phyloP scores from a whole-genome alignment of 306 rosid species.

The Pachyrhizus erosus region DNA sequence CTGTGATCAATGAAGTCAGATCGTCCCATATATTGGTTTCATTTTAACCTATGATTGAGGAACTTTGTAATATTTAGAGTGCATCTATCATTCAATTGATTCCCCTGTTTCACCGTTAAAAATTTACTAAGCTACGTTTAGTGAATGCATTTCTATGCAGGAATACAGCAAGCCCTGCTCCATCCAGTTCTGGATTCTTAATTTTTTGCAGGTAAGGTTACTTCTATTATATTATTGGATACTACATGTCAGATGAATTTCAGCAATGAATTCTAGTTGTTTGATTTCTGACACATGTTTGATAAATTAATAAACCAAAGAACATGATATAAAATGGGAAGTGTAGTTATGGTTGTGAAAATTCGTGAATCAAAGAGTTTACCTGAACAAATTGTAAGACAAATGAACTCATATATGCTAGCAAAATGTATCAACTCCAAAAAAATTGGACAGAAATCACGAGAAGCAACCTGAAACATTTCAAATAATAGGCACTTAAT shows the following conservation, averaged over 20 bases:
- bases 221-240: not conserved
- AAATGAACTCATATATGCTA: not conserved
- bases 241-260: not conserved
- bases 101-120: not conserved
- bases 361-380: not conserved
- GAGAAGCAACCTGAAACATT: not conserved
- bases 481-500: not conserved
- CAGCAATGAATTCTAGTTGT: not conserved
- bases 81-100: not conserved
- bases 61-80: not conserved
- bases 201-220: slow-evolving; percentile 70
- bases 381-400: not conserved
- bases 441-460: not conserved
- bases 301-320: too few species aligned
- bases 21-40: not conserved
- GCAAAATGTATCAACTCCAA: not conserved
- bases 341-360: not conserved
- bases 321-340: too few species aligned
- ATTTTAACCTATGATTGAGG: not conserved
- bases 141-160: slow-evolving; percentile 53
- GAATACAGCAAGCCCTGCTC: slow-evolving; percentile 73
- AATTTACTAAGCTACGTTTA: not conserved
- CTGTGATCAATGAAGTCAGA: not conserved
- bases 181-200: slow-evolving; percentile 71
- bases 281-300: too few species aligned